Base-by-base conservation (phyloP, 2,329 filamentous ascomycete genomes). In the Hypoxylon sp. region DNA sequence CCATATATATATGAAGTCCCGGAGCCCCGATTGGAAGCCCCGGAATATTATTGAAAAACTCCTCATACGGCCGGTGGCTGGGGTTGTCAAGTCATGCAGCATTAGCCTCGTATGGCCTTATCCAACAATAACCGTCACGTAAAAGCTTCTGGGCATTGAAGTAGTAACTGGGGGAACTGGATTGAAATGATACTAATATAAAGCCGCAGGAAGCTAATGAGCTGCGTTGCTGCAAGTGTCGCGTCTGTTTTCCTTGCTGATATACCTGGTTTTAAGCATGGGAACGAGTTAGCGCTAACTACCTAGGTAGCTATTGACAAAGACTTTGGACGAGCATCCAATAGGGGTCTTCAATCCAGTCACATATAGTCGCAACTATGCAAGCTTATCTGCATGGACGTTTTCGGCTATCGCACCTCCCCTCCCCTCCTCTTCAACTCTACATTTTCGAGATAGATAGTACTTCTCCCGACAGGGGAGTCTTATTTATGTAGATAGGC, bases 381-480 rank as follows among this genome's bases (percentile, higher is more conserved):
- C 68, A 67, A 38, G 68, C 52, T 70, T 72, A 71, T 68, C 70
- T 72, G 68, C 70, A 71, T 69, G 57, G 59, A 62, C 61, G 61
- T 65, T 51, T 68, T 71, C 64, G 66, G 63, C 60, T 72, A 69
- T 67, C 65, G 70, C 63, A 53, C 36, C 64, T 41, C 19, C 43
- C 57, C 50, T 32, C 56, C 53, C 49, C 30, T 57, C 48, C 32
- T 58, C 51, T 36, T 55, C 30, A 49, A 62, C 51, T 67, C 43
- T 57, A 46, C 49, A 53, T 38, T 28, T 49, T 41, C 38, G n/a
- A 57, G 36, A 38, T 48, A 63, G 56, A 32, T 51, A 64, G 56
- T n/a, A n/a, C n/a, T n/a, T n/a, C n/a, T n/a, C n/a, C n/a, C n/a
- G n/a, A n/a, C n/a, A n/a, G n/a, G n/a, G n/a, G n/a, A n/a, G n/a